Conservation (phyloP, 305 asterid species). For the Petunia hybrid region DNA sequence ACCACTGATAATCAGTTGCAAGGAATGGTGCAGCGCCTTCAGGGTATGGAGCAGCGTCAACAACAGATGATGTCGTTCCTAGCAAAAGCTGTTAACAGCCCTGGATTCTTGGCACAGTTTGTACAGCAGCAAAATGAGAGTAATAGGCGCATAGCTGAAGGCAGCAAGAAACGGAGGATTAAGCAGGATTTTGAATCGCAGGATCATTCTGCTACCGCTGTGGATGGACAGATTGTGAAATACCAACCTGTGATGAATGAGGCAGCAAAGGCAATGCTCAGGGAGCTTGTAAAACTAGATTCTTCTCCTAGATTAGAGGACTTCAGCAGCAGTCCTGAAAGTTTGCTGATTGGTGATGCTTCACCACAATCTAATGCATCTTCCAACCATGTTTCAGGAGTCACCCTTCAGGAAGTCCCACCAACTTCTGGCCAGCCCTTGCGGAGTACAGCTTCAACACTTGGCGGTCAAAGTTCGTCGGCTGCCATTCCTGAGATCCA, state of each 20-base stretch:
- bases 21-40: conserved; percentile 83
- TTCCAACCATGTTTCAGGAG: conserved; percentile 53
- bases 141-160: conserved; percentile 61
- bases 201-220: conserved; percentile 47
- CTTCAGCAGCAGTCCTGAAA: conserved; percentile 51
- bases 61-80: conserved; percentile 99
- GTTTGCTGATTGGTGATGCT: conserved; percentile 54
- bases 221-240: conserved; percentile 81
- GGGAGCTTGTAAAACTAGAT: conserved; percentile 72
- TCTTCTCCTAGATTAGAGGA: conserved; percentile 74
- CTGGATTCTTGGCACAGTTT: conserved; percentile 88
- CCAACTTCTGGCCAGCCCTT: conserved; percentile 51
- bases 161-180: conserved; percentile 85
- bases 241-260: conserved; percentile 85
- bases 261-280: conserved; percentile 83
- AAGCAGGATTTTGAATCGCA: conserved; percentile 64
- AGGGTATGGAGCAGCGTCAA: conserved; percentile 96
- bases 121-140: conserved; percentile 85
- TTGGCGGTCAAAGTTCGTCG: conserved; percentile 40
- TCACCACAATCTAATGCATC: conserved; percentile 48
- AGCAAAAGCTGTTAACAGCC: conserved; percentile 92
- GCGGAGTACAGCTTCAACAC: conserved; percentile 43
- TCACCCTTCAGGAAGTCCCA: conserved; percentile 78
- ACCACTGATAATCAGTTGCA: conserved; percentile 81
- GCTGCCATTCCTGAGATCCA: conserved; percentile 52